phyloP scores from a whole-genome alignment of 352 stramenopile species.

The Saprolegnia diclina region DNA sequence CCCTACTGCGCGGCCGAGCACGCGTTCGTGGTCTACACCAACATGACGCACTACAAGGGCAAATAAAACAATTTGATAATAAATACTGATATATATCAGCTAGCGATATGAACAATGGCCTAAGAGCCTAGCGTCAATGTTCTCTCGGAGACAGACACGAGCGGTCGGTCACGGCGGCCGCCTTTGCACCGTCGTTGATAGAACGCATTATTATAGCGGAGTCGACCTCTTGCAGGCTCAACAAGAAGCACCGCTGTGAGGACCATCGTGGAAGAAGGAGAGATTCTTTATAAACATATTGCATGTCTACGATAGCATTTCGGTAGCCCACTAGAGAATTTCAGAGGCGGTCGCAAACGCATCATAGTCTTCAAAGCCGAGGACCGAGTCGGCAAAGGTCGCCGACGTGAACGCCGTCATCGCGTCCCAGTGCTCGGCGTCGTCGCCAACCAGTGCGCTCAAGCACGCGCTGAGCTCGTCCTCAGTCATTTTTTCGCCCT shows the following conservation, averaged over 20 bases:
- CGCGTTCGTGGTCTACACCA: conserved; percentile 39
- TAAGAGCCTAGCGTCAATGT: no score
- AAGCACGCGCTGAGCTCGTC: conserved; percentile 81
- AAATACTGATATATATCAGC: no score
- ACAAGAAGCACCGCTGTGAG: no score
- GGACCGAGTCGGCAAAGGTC: conserved; percentile 75
- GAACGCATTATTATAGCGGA: no score
- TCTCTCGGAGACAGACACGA: no score
- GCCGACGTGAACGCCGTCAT: conserved; percentile 57
- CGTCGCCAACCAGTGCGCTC: conserved; percentile 48
- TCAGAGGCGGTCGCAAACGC: conserved; percentile 8
- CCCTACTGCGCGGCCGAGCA: conserved; percentile 61
- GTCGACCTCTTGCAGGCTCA: no score
- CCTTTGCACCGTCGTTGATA: no score
- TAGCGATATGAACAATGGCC: no score
- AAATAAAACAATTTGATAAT: not conserved
- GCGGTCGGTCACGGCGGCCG: no score
- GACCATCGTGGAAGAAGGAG: not conserved
- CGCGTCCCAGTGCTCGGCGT: conserved; percentile 25
- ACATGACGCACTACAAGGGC: conserved; percentile 36
- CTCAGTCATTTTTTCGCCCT: conserved; percentile 70
- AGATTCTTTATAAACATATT: not conserved
- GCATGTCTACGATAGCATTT: no score
- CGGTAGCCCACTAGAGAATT: not conserved
- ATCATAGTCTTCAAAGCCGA: conserved; percentile 87